These are phyloP conservation scores for Abrus pulchellus DNA, from an alignment of 306 rosid species.

Conservation along the genomic window DNA sequence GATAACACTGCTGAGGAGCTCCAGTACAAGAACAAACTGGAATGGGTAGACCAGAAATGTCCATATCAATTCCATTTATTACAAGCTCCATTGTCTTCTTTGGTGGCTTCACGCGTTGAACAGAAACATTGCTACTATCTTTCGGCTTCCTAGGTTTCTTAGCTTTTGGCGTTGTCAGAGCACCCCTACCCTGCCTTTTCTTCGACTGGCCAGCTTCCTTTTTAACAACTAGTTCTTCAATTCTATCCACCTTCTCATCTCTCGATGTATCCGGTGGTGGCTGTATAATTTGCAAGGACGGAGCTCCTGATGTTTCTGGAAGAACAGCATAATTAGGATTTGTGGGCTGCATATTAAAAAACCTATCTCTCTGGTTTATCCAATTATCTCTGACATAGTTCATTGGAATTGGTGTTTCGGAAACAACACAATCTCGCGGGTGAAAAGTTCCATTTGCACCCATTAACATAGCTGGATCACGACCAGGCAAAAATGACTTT, in stretches of 20 bases:
- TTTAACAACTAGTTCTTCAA: conserved; percentile 67
- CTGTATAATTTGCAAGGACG: conserved; percentile 69
- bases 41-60: conserved; percentile 87
- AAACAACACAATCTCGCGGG: conserved; percentile 71
- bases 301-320: conserved; percentile 74
- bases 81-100: conserved; percentile 85
- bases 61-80: conserved; percentile 90
- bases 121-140: conserved; percentile 59
- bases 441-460: conserved; percentile 70
- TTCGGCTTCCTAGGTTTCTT: conserved; percentile 84
- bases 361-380: conserved; percentile 79
- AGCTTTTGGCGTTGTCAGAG: conserved; percentile 67
- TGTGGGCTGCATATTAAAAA: conserved; percentile 70
- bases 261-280: conserved; percentile 63
- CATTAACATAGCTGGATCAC: conserved; percentile 68
- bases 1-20: conserved; percentile 84
- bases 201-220: conserved; percentile 68
- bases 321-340: conserved; percentile 72
- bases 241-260: conserved; percentile 69
- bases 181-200: conserved; percentile 72
- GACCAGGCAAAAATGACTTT: conserved; percentile 75
- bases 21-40: conserved; percentile 97
- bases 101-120: conserved; percentile 68
- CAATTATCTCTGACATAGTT: conserved; percentile 82
- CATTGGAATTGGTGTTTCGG: conserved; percentile 64